Evolutionary conservation across 306 rosid species (phyloP).

Genomic region (Cucurbita moschata): DNA sequence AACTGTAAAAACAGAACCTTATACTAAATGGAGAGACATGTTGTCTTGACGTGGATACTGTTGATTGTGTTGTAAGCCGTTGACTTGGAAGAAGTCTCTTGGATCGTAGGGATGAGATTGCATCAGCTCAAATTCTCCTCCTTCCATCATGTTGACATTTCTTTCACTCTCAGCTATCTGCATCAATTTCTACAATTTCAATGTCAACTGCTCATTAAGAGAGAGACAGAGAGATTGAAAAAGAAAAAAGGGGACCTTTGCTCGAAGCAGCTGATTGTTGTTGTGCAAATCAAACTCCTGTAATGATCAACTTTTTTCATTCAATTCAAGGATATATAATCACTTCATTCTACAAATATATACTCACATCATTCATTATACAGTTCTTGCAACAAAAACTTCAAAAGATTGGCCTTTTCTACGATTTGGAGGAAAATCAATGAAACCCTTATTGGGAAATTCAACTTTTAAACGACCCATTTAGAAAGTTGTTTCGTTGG

Average conservation of each 20-base stretch:
- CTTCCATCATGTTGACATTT: conserved; percentile 35
- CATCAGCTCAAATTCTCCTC: conserved; percentile 42
- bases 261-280: conserved; percentile 83
- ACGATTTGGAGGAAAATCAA: not conserved
- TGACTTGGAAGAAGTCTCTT: conserved; percentile 72
- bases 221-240: not conserved
- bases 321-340: not conserved
- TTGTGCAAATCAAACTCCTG: conserved; percentile 95
- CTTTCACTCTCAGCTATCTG: conserved; percentile 91
- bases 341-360: not conserved
- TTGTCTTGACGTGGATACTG: conserved; percentile 64
- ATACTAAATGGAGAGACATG: conserved; percentile 77
- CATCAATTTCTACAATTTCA: not conserved
- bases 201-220: not conserved
- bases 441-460: not conserved
- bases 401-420: not conserved
- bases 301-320: not conserved
- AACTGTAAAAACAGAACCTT: conserved; percentile 2
- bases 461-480: not conserved
- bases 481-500: not conserved
- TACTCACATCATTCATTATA: not conserved
- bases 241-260: conserved; percentile 33
- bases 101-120: conserved; percentile 49
- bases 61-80: conserved; percentile 59
- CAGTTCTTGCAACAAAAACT: not conserved